Evolutionary conservation across 768 basidiomycete species (phyloP).

Genomic region (Amanita brunnescens): DNA sequence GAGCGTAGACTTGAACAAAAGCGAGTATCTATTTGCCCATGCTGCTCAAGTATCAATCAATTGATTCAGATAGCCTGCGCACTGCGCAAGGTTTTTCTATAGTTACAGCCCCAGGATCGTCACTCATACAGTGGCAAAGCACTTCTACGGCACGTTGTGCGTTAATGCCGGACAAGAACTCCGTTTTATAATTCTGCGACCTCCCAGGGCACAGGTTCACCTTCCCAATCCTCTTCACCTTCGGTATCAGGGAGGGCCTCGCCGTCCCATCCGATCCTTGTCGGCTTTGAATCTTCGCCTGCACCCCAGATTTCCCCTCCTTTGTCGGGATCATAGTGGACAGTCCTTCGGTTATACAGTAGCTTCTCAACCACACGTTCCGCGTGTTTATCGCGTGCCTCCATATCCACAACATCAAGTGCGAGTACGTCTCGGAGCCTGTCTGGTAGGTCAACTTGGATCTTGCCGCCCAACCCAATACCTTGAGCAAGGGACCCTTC

Average conservation of each 20-base stretch:
- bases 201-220: slow-evolving; percentile 78
- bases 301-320: slow-evolving; percentile 74
- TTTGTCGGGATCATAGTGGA: slow-evolving; percentile 50
- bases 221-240: slow-evolving; percentile 67
- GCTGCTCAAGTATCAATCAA: neutral
- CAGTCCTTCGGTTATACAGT: slow-evolving; percentile 47
- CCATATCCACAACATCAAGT: slow-evolving; percentile 39
- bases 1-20: too few species aligned
- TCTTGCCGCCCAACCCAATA: slow-evolving; percentile 23
- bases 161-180: neutral
- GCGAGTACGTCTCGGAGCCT: slow-evolving; percentile 57
- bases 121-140: neutral
- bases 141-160: neutral
- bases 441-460: slow-evolving; percentile 58
- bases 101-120: slow-evolving; percentile 1
- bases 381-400: slow-evolving; percentile 32
- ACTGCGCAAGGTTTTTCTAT: neutral
- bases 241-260: slow-evolving; percentile 24
- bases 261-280: slow-evolving; percentile 12
- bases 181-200: slow-evolving; percentile 53
- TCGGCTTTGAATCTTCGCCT: slow-evolving; percentile 43
- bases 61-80: neutral
- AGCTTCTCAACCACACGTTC: slow-evolving; percentile 51
- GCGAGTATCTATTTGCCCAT: neutral
- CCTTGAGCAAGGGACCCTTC: slow-evolving; percentile 12